Base-by-base conservation (phyloP, 1,284 basidiomycete species). In the Ustilago loliicola region DNA sequence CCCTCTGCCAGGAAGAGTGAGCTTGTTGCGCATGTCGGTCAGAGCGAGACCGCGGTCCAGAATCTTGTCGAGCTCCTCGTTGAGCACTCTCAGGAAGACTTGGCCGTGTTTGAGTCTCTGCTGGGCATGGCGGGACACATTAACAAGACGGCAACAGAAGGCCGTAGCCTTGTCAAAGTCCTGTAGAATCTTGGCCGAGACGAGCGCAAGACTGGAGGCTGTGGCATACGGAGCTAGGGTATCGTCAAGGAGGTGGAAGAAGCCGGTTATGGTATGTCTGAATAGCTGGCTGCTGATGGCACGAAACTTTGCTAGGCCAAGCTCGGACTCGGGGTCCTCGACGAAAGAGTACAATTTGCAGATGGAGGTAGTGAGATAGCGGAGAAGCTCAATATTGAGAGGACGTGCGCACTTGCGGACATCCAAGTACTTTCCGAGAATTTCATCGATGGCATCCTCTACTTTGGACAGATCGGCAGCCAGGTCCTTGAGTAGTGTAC, bases 231-330 rank as follows among this genome's bases (percentile, higher is more conserved):
- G 75, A 3, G 66, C 63, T 1, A 38, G 15, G 0, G 50, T 21
- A 59, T 77, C 66, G 2, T 66, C 71, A 38, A 77, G 71, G 2
- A 77, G 50, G 45, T 70, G 64, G 15, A 72, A 34, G 53, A 77
- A 64, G 21, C 75, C 75, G 8, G 75, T 73, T 27, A 73, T 52
- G n/a, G 57, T 66, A 36, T 72, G 69, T 25, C 58, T n/a, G 60
- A 72, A 72, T 19, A 71, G 50, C n/a, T 55, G 61, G 30, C 66
- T 73, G 30, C 66, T 58, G 58, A 73, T 68, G 57, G 61, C 65
- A 2, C 71, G 65, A 13, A 66, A 25, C n/a, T 45, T 73, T n/a
- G 59, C 53, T 15, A 52, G 23, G 8, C 71, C 71, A 17, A 68
- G 47, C 11, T 64, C 42, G 8, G 71, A 65, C 1, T 68, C 54